These are phyloP conservation scores for Arabis hirsuta DNA, from an alignment of 345 rosid genomes.

Conservation along the genomic window DNA sequence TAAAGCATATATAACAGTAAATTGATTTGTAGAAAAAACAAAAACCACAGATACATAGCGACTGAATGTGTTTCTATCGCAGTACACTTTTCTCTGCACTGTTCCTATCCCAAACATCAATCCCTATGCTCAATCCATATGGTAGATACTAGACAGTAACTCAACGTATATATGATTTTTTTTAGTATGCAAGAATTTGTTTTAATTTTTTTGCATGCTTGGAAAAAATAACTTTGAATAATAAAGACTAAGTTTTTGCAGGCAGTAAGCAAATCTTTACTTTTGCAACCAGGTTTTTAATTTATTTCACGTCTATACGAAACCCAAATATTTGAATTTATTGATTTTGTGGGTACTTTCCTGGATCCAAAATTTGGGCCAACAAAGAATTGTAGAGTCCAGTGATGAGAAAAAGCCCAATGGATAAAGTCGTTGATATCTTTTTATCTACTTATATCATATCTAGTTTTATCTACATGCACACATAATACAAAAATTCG, in stretches of 20 bases:
- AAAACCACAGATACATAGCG: constrained; percentile 3
- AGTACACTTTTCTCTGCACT: constrained; percentile 32
- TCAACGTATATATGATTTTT: background rate
- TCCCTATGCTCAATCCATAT: constrained; percentile 41
- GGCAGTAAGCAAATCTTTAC: background rate
- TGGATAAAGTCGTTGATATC: background rate
- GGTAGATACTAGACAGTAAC: constrained; percentile 30
- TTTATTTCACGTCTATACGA: background rate
- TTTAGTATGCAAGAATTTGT: background rate
- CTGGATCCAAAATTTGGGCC: constrained; percentile 17
- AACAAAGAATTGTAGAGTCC: background rate
- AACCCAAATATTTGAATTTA: background rate
- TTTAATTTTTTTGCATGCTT: background rate
- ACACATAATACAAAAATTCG: background rate
- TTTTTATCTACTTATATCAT: background rate
- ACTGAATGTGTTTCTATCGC: constrained; percentile 2
- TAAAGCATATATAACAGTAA: background rate
- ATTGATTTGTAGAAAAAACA: background rate
- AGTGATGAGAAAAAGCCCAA: constrained; percentile 19
- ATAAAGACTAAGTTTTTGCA: background rate
- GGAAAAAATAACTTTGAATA: background rate
- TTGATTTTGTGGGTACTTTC: background rate
- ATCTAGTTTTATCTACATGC: background rate
- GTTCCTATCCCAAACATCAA: constrained; percentile 42
- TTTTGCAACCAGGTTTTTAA: background rate